Evolutionary conservation across 2,329 filamentous ascomycete genomes (phyloP).

Genomic region (Plenodomus tracheiphilus): DNA sequence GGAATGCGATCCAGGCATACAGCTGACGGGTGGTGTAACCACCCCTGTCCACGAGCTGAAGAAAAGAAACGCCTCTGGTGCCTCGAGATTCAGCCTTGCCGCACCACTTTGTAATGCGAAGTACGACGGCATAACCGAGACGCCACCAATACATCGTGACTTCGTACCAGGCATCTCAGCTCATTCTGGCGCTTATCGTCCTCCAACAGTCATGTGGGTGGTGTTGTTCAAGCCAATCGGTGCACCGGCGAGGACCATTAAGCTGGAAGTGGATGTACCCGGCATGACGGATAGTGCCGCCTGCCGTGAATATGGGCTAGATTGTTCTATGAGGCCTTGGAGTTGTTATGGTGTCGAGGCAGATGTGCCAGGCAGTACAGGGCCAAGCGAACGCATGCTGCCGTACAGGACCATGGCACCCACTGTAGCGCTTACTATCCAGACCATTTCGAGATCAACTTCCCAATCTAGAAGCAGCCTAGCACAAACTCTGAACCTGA

Average conservation of each 20-base stretch:
- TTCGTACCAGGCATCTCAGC: background rate
- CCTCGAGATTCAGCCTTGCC: constrained; percentile 4
- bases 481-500: too few relatives aligned
- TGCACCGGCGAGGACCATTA: background rate
- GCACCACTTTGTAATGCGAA: constrained; percentile 1
- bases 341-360: background rate
- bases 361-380: background rate
- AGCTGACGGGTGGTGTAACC: constrained; percentile 1
- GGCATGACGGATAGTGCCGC: background rate
- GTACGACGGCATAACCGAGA: constrained; percentile 1
- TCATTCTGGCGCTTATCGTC: background rate
- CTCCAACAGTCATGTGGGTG: too few relatives aligned
- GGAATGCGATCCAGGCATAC: background rate
- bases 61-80: background rate
- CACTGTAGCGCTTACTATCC: background rate
- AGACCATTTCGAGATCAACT: background rate
- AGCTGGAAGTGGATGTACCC: background rate
- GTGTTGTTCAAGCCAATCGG: background rate
- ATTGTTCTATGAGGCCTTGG: background rate
- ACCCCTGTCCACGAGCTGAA: constrained; percentile 11
- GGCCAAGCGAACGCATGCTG: background rate
- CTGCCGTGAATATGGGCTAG: background rate
- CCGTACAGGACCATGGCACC: too few relatives aligned
- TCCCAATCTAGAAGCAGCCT: background rate
- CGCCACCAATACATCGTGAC: constrained; percentile 8